Evolutionary conservation across 805 yeast species (phyloP), one percentile per base, ranked within the genome.

Genomic region (Candida succiphila): DNA sequence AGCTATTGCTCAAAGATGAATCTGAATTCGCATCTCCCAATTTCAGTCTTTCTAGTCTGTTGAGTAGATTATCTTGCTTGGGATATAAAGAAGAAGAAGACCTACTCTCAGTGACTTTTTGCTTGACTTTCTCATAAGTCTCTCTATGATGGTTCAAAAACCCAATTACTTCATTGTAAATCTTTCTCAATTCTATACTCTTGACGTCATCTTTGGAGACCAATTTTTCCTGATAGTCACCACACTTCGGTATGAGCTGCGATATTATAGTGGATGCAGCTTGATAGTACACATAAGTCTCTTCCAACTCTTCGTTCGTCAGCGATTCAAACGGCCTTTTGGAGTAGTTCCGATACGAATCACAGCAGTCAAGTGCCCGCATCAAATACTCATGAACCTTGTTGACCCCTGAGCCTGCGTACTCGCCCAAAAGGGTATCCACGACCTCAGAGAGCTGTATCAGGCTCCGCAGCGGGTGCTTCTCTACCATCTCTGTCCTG

Each of bases 341-440:
- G n/a, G n/a, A n/a, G 15, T 37, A 34, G 33, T 37, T 45, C n/a
- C 23, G 17, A 37, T 43, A 52, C 25, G 37, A 41, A 23, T 48
- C 47, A 19, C 45, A 45, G 28, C 54, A 46, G 22, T 52, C 54
- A 7, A 52, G 31, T 13, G 56, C 52, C 31, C 44, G 47, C 20
- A 36, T 40, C 7, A 50, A 34, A 37, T 43, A 49, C 22, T 41
- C 40, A 33, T 35, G 38, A 8, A 43, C n/a, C n/a, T n/a, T n/a
- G n/a, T n/a, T n/a, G n/a, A n/a, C n/a, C n/a, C n/a, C n/a, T n/a
- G n/a, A n/a, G n/a, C n/a, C n/a, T 17, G 25, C 25, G 22, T 23
- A 38, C 13, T 22, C 30, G 5, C 27, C 31, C 14, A 40, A 21
- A 7, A 40, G 24, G 18, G 36, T 36, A 21, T 40, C 44, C 7